Evolutionary conservation across 2,329 filamentous ascomycete genomes (phyloP), one percentile per base, ranked within the genome.

Genomic region (Alternaria dauci): DNA sequence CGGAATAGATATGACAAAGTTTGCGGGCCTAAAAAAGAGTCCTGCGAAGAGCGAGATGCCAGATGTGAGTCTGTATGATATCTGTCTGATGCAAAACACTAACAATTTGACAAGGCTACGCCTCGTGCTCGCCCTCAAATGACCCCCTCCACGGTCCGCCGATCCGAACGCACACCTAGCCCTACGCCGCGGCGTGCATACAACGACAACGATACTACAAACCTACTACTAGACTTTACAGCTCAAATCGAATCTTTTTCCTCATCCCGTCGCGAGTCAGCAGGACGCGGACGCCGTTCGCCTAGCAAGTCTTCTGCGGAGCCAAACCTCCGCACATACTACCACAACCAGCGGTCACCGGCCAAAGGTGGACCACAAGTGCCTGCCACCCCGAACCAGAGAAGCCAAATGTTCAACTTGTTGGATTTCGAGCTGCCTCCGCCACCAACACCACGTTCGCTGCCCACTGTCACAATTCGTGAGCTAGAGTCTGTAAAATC

Each of bases 391-490:
- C 76, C 75, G 46, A 66, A 65, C 39, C 73, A 75, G 28, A 74
- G 69, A 41, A 72, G 75, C 7, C 72, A 76, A 8, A 63, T 77
- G 44, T 48, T 78, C 48, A 76, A 78, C 42, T 63, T 78, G 4
- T 87, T 96, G 47, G 93, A 96, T 78, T 95, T 96, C 75, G 95
- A 98, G 71, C 91, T 98, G 9, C 93, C 94, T n/a, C 93, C 94
- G 0, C 89, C 93, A 68, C 93, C 94, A 2, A 98, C 95, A 0
- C 95, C 95, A 14, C 89, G 94, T 63, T 97, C 93, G 56, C 87
- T 98, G 38, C 95, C 95, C 0, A 92, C 90, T 8, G 91, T 98
- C 68, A 97, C 94, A 2, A 92, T 95, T 2, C 89, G 95, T 34
- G 95, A 99, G 80, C 84, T 98, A 2, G 95, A 99, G 76, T 92